These are phyloP conservation scores for Penicillium corylophilum DNA, from an alignment of 2,329 filamentous ascomycete species.

Conservation along the genomic window DNA sequence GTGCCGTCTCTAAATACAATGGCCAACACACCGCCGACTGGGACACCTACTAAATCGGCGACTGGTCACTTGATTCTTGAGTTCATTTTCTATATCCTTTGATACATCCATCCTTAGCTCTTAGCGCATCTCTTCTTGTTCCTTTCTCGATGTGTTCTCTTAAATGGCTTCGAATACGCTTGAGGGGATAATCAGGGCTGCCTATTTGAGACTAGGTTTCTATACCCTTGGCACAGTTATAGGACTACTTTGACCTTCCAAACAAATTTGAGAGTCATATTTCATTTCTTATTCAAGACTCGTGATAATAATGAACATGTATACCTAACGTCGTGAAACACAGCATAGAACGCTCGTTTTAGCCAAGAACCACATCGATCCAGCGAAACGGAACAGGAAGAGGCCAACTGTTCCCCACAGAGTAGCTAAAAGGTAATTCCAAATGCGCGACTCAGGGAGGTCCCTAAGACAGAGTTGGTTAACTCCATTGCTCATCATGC, in stretches of 20 bases:
- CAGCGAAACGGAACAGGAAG: conserved; percentile 81
- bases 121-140: too few species aligned
- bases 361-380: conserved; percentile 89
- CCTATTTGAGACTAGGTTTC: too few species aligned
- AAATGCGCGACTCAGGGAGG: conserved; percentile 69
- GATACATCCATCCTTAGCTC: too few species aligned
- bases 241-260: neutral
- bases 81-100: too few species aligned
- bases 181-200: too few species aligned
- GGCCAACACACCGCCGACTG: conserved; percentile 8
- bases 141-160: too few species aligned
- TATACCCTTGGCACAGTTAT: too few species aligned
- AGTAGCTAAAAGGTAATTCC: conserved; percentile 81
- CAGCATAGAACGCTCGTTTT: conserved; percentile 93
- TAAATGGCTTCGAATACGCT: too few species aligned
- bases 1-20: conserved; percentile 11
- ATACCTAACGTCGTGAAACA: conserved; percentile 68
- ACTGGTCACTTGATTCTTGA: too few species aligned
- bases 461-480: conserved; percentile 75
- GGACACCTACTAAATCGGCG: conserved; percentile 6
- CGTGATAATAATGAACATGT: too few species aligned
- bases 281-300: too few species aligned
- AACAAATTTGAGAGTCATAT: too few species aligned
- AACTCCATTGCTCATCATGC: conserved; percentile 83
- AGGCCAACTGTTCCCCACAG: conserved; percentile 83